Evolutionary conservation across 345 rosid species (phyloP).

Genomic region (Citrus sp.): DNA sequence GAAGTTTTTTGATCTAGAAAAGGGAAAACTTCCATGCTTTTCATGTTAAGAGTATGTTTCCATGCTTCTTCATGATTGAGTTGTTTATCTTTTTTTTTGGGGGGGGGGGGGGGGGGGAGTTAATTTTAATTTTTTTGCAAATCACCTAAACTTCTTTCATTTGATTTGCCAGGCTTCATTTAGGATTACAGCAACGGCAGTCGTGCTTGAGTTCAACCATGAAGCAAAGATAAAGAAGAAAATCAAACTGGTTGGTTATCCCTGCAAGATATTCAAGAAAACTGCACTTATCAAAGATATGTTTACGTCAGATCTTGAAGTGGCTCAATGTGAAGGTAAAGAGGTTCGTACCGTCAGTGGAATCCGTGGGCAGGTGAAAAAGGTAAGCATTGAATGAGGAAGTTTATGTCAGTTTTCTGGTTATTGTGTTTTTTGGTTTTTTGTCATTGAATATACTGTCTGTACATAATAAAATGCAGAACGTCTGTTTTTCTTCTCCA

Average conservation of each 20-base stretch:
- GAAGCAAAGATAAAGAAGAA: slow-evolving; percentile 72
- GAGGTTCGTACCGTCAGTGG: slow-evolving; percentile 88
- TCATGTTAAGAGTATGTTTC: neutral
- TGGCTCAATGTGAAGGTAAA: slow-evolving; percentile 89
- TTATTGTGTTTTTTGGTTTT: neutral
- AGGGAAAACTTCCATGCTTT: neutral
- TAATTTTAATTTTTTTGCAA: neutral
- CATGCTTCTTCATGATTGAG: neutral
- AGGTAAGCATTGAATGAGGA: slow-evolving; percentile 37
- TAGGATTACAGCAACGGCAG: slow-evolving; percentile 82
- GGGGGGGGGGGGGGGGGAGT: too few species aligned
- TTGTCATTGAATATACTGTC: neutral
- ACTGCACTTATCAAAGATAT: slow-evolving; percentile 83
- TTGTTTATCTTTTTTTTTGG: neutral
- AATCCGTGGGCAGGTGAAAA: slow-evolving; percentile 89
- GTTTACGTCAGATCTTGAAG: slow-evolving; percentile 95
- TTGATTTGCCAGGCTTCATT: slow-evolving; percentile 59
- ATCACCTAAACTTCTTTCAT: slow-evolving; percentile 19
- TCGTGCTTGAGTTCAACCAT: slow-evolving; percentile 79
- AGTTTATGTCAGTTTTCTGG: neutral
- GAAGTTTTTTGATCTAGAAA: slow-evolving; percentile 12
- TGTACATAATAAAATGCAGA: neutral
- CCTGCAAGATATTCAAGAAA: slow-evolving; percentile 86
- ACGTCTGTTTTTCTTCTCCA: neutral
- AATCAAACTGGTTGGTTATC: slow-evolving; percentile 84